Evolutionary conservation across 1,284 basidiomycete species (phyloP).

Genomic region (Irpex lacteus): DNA sequence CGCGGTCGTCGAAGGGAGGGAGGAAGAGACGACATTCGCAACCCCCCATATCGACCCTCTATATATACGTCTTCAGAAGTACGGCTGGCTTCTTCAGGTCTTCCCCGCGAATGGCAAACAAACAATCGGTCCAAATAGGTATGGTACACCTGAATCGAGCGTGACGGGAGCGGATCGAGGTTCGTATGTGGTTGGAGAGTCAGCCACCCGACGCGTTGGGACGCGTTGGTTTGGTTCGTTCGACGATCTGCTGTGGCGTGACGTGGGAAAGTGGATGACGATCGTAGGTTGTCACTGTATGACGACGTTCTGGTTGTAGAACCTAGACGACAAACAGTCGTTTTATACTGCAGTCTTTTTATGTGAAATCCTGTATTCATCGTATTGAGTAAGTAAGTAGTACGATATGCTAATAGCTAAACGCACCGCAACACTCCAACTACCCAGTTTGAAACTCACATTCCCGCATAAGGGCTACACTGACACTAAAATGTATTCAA

Average conservation of each 20-base stretch:
- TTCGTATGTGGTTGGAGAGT: neutral
- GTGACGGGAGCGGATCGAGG: neutral
- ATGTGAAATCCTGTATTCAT: no score
- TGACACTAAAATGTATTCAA: neutral
- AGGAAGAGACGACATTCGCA: neutral
- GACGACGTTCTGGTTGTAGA: neutral
- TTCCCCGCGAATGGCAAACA: neutral
- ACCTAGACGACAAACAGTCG: neutral
- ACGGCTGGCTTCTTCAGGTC: neutral
- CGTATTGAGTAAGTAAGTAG: no score
- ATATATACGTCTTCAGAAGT: neutral
- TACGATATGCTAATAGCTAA: no score
- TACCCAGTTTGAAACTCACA: no score
- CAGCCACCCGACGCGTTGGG: neutral
- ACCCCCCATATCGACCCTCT: neutral
- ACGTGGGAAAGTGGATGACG: neutral
- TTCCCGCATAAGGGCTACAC: neutral
- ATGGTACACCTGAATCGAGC: neutral
- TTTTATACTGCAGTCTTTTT: neutral
- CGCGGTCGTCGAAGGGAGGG: neutral
- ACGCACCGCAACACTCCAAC: no score
- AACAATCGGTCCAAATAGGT: neutral
- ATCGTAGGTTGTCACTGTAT: neutral
- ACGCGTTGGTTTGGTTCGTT: neutral
- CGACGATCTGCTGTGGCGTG: neutral